Evolutionary conservation across 441 rosid genomes (phyloP).

Genomic region (Pelargonium myrrhifolium): DNA sequence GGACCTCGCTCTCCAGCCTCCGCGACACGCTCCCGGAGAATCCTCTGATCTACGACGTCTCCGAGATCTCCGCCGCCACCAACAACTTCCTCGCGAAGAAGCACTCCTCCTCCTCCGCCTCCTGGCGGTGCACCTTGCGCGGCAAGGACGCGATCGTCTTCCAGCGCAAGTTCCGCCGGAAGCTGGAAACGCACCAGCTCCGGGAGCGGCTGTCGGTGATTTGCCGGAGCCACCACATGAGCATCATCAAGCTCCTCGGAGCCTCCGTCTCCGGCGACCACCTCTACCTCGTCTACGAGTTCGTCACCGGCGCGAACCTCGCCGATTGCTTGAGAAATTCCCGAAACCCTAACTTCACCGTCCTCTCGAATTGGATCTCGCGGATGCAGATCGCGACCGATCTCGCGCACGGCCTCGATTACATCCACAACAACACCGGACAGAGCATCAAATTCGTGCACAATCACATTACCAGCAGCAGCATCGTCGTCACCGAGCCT

Average conservation of each 20-base stretch:
- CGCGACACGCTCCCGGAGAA: slow-evolving; percentile 55
- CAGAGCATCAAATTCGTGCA: slow-evolving; percentile 52
- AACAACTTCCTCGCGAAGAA: slow-evolving; percentile 72
- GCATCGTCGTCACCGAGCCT: slow-evolving; percentile 60
- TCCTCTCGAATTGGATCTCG: slow-evolving; percentile 60
- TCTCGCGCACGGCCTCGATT: slow-evolving; percentile 73
- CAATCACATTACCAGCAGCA: slow-evolving; percentile 58
- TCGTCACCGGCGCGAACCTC: slow-evolving; percentile 50
- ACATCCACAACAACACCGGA: slow-evolving; percentile 71
- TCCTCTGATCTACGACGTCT: slow-evolving; percentile 63
- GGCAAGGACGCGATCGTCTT: slow-evolving; percentile 52
- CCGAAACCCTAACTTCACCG: slow-evolving; percentile 57
- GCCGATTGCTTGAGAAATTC: slow-evolving; percentile 53
- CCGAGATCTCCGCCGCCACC: slow-evolving; percentile 77
- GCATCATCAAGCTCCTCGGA: slow-evolving; percentile 60
- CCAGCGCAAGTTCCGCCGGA: slow-evolving; percentile 62
- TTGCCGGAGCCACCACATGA: slow-evolving; percentile 65
- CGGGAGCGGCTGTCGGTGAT: slow-evolving; percentile 43
- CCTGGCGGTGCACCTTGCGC: slow-evolving; percentile 72
- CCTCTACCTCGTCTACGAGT: slow-evolving; percentile 62
- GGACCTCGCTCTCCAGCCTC: slow-evolving; percentile 59
- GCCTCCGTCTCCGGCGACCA: slow-evolving; percentile 57
- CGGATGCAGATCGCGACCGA: slow-evolving; percentile 73
- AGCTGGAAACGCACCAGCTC: slow-evolving; percentile 32
- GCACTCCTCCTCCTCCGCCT: slow-evolving; percentile 43